Percentiles rank a stretch among this genome's conserved stretches.
Evolutionary conservation across 2,329 filamentous ascomycete genomes (phyloP).

Genomic region (Aspergillus aculeatinus): DNA sequence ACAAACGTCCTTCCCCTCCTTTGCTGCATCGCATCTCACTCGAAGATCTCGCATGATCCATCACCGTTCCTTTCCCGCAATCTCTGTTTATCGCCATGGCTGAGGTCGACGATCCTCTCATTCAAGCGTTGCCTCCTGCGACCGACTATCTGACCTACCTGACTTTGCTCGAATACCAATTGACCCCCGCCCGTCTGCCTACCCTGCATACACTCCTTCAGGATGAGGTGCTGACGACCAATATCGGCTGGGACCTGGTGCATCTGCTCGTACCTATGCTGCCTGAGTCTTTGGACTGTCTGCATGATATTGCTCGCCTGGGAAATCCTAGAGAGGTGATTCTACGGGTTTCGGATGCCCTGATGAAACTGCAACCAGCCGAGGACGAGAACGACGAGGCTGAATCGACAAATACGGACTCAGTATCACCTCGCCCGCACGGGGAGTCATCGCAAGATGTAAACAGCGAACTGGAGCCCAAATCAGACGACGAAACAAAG

Average conservation of each 20-base stretch:
- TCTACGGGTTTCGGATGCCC: constrained; percentile 61
- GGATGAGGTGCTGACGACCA: constrained; percentile 59
- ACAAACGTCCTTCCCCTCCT: not conserved
- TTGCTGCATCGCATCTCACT: constrained; percentile 2
- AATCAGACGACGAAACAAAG: constrained; percentile 11
- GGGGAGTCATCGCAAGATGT: constrained; percentile 1
- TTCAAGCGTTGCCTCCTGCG: constrained; percentile 59
- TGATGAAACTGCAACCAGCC: constrained; percentile 56
- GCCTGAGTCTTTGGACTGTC: constrained; percentile 57
- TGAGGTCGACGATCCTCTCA: constrained; percentile 49
- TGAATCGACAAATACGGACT: not conserved
- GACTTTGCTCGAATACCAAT: constrained; percentile 64
- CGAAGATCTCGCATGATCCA: not conserved
- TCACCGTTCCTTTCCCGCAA: constrained; percentile 3
- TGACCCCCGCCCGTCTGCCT: constrained; percentile 58
- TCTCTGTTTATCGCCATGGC: constrained; percentile 22
- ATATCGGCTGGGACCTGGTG: constrained; percentile 67
- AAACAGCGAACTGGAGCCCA: constrained; percentile 23
- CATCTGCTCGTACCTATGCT: constrained; percentile 61
- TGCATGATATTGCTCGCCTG: constrained; percentile 60
- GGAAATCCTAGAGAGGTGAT: constrained; percentile 66
- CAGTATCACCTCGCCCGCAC: not conserved
- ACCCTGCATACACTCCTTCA: constrained; percentile 59
- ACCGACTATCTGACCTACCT: constrained; percentile 67
- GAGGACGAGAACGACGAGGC: constrained; percentile 31